Evolutionary conservation across 768 basidiomycete species (phyloP).

Genomic region (Mycena rebaudengoi): DNA sequence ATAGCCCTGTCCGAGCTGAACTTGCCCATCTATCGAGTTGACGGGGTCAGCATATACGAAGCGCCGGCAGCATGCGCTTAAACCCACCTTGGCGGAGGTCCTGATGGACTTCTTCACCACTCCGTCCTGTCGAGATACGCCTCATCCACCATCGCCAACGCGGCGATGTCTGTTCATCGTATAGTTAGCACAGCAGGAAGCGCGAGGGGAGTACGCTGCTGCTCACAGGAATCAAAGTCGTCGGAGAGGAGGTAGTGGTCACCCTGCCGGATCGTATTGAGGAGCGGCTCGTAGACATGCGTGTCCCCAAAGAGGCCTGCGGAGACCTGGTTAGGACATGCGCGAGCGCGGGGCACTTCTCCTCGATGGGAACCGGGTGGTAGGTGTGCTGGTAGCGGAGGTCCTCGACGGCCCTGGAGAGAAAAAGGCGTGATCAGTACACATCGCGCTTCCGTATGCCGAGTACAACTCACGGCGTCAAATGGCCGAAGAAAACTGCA

Average conservation of each 20-base stretch:
- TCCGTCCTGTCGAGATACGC: conserved; percentile 84
- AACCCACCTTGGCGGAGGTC: conserved; percentile 75
- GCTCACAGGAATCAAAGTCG: conserved; percentile 95
- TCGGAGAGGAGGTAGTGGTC: conserved; percentile 88
- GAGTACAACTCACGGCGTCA: conserved; percentile 64
- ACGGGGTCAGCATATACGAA: background rate
- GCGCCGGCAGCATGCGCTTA: background rate
- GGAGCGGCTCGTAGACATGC: conserved; percentile 84
- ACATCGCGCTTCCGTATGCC: background rate
- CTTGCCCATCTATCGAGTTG: conserved; percentile 80
- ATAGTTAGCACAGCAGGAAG: background rate
- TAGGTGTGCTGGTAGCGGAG: conserved; percentile 88
- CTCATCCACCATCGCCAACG: conserved; percentile 87
- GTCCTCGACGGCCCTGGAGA: conserved; percentile 74
- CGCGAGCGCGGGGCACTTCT: conserved; percentile 86
- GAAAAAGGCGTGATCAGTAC: background rate
- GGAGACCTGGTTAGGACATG: conserved; percentile 80
- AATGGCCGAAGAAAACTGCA: conserved; percentile 88
- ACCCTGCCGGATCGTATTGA: conserved; percentile 79
- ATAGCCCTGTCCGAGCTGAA: conserved; percentile 96
- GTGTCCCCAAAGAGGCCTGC: conserved; percentile 84
- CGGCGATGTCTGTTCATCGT: conserved; percentile 70
- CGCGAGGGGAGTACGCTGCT: conserved; percentile 36
- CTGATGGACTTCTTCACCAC: conserved; percentile 91
- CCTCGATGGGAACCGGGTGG: conserved; percentile 79